Evolutionary conservation across 139 green algal species (phyloP).

Genomic region (Axilococcus clingmanii): DNA sequence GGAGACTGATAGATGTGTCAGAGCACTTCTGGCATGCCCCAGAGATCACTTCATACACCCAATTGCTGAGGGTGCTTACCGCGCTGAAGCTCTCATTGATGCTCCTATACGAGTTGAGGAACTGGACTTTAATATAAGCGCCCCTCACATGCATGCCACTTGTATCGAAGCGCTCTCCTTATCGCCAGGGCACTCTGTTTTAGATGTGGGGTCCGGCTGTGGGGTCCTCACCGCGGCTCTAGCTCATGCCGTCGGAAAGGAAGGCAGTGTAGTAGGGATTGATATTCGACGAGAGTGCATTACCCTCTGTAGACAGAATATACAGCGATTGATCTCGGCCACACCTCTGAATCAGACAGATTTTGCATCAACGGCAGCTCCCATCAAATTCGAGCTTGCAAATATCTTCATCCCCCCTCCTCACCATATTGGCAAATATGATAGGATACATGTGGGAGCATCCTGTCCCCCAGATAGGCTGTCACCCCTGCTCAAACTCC

Average conservation of each 20-base stretch:
- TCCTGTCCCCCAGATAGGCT: constrained; percentile 32
- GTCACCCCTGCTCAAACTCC: constrained; percentile 18
- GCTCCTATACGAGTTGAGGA: constrained; percentile 38
- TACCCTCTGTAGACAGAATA: constrained; percentile 11
- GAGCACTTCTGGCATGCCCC: constrained; percentile 39
- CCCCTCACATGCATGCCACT: constrained; percentile 67
- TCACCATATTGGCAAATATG: constrained; percentile 28
- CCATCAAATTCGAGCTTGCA: constrained; percentile 22
- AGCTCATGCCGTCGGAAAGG: constrained; percentile 33
- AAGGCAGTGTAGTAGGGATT: constrained; percentile 31
- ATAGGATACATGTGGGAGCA: constrained; percentile 51
- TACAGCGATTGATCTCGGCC: constrained; percentile 13
- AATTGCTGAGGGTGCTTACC: constrained; percentile 31
- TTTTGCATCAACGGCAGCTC: constrained; percentile 18
- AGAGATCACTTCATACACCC: constrained; percentile 58
- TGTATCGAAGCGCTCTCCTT: constrained; percentile 47
- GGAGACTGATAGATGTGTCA: constrained; percentile 24
- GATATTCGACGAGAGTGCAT: constrained; percentile 32
- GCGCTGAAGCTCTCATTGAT: constrained; percentile 48
- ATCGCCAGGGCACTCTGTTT: constrained; percentile 28
- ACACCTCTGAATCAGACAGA: constrained; percentile 17
- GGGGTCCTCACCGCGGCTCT: constrained; percentile 44
- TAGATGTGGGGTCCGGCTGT: constrained; percentile 56
- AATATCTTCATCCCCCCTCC: constrained; percentile 45
- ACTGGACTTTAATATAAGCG: constrained; percentile 65